Base-by-base conservation (phyloP, 2,329 filamentous ascomycete genomes). In the Zymoseptoria crescenta region DNA sequence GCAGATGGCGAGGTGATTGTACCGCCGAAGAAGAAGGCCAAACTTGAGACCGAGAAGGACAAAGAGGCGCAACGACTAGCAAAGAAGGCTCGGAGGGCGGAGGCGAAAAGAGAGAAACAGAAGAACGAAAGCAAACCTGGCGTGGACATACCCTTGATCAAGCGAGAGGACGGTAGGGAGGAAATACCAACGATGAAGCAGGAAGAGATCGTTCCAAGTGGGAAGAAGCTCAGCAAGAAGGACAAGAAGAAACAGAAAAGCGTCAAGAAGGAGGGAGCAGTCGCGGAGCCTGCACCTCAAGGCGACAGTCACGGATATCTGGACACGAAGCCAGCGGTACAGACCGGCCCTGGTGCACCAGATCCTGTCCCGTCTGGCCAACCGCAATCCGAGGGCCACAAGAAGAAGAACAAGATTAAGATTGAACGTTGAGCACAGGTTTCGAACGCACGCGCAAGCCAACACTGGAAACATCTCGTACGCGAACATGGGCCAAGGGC, bases 81-180 rank as follows among this genome's bases (percentile, higher is more conserved):
- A 60, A 85, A 85, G 77, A 83, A 82, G 70, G 77, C 79, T 67
- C 76, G 78, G 67, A 74, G 75, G 58, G 73, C 76, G 65, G 76
- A 76, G 54, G 73, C 79, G 69, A 74, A 73, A 68, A 65, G 64
- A 48, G 68, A 41, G 30, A 57, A 56, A 30, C 24, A 45, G 20
- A 55, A 57, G 45, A 8, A 28, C 16, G 51, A 27, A 19, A 8
- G 4, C 1, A 16, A 21, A 6, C 35, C 35, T 45, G 35, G 35
- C 5, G 35, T 45, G 9, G 35, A 45, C 35, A 45, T 45, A 5
- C 24, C 16, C 13, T 28, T 28, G n/a, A 29, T 27, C 20, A 51
- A 51, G 49, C 20, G 24, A 16, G n/a, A 51, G 49, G 49, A 51
- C n/a, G 35, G 35, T 16, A 45, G 35, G 35, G 35, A 45, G 35